Evolutionary conservation across 805 yeast species (phyloP), one percentile per base, ranked within the genome.

Genomic region (Metschnikowia proteae): DNA sequence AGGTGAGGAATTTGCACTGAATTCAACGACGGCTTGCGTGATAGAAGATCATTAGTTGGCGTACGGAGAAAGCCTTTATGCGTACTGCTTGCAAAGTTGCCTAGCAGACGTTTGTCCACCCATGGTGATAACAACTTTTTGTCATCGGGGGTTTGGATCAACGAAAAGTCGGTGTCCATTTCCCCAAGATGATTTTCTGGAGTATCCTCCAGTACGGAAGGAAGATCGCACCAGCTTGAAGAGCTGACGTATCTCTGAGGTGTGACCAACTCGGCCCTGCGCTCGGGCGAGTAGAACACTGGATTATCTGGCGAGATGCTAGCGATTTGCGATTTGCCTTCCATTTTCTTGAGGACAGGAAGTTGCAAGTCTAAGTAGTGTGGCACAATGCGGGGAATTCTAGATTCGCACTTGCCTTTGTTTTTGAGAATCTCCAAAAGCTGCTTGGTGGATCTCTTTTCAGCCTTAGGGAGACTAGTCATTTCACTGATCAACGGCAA

Each of bases 301-400:
- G 66, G 63, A 46, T 70, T 72, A 13, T 59, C 53, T 1, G 64
- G 61, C 30, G 67, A 55, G 11, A 67, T 63, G 30, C 58, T 52
- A 7, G 75, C 71, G 22, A 70, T 64, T 28, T 48, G 45, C 8
- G 66, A 54, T 3, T 47, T 50, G 3, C 51, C 47, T 17, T 30
- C 27, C 42, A 40, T 54, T 53, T 68, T 65, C 32, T 56, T 55
- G 27, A 70, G 58, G 2, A 54, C 54, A 3, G 68, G 71, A 8
- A 59, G 52, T 6, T 62, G 61, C 22, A 42, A 45, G 9, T 46
- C 38, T 22, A 44, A 30, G 48, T 64, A 67, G 49, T 61, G 10
- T 48, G 17, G 56, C 47, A 3, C 44, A 4, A 69, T 64, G 23
- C 53, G 47, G 1, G 74, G 74, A 26, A 70, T 57, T 33, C 52